Percentiles rank a stretch among this genome's conserved stretches.
These are phyloP conservation scores for Nicotiana tomentosiformis DNA, from an alignment of 257 asterid genomes.

Conservation along the genomic window DNA sequence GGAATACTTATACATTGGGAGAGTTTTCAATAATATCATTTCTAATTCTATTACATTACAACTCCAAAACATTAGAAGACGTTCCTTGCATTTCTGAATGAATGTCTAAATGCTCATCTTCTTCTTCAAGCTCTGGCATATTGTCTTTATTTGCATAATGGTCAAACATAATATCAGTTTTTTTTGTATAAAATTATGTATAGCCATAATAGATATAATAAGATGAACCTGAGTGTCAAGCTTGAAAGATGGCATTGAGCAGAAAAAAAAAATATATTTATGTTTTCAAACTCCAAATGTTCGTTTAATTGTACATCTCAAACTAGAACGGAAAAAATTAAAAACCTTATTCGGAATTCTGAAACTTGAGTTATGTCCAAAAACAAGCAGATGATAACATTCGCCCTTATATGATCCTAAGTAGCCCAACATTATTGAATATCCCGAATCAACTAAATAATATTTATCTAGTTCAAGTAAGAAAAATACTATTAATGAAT, in stretches of 20 bases:
- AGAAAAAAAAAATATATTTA: too few relatives aligned
- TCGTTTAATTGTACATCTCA: not conserved
- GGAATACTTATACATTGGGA: too few relatives aligned
- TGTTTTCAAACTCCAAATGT: not conserved
- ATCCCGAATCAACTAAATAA: not conserved
- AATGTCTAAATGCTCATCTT: not conserved
- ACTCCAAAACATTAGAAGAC: not conserved
- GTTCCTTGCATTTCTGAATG: not conserved
- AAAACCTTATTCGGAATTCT: not conserved
- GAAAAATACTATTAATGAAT: too few relatives aligned
- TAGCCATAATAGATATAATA: too few relatives aligned
- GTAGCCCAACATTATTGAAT: too few relatives aligned
- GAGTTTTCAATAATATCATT: too few relatives aligned
- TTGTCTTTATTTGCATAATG: not conserved
- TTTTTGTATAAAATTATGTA: not conserved
- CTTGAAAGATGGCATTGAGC: not conserved
- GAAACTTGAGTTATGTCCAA: not conserved
- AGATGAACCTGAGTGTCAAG: not conserved
- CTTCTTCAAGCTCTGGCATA: not conserved
- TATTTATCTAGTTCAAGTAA: not conserved
- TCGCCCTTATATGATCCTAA: not conserved
- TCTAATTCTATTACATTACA: not conserved
- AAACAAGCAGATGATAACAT: too few relatives aligned
- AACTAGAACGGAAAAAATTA: not conserved
- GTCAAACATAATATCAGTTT: not conserved